Evolutionary conservation across 176 grass and related monocot species (phyloP).

Genomic region (Metroxylon sagu): DNA sequence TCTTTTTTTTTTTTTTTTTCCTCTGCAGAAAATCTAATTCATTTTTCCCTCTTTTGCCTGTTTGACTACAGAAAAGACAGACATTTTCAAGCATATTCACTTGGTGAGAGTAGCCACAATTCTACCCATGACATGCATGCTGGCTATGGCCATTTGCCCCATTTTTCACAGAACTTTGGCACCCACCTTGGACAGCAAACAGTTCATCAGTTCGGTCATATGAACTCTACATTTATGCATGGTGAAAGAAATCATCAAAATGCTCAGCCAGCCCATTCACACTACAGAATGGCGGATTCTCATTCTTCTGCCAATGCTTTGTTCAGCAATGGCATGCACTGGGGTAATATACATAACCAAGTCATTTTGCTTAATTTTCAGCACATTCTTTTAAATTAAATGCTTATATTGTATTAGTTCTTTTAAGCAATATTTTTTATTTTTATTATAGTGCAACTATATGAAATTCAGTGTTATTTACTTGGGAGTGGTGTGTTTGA

Average conservation of each 20-base stretch:
- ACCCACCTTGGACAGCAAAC: slow-evolving; percentile 42
- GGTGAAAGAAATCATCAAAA: slow-evolving; percentile 36
- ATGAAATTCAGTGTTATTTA: no score
- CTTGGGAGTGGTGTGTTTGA: no score
- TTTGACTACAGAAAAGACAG: slow-evolving; percentile 31
- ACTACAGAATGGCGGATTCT: slow-evolving; percentile 51
- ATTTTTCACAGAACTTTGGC: slow-evolving; percentile 30
- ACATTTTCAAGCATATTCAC: slow-evolving; percentile 33
- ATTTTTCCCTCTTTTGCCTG: slow-evolving; percentile 13
- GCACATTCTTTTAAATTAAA: no score
- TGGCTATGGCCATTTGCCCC: slow-evolving; percentile 10
- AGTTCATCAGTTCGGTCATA: slow-evolving; percentile 41
- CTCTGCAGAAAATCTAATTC: slow-evolving; percentile 2
- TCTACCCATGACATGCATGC: slow-evolving; percentile 14
- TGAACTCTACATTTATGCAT: slow-evolving; percentile 39
- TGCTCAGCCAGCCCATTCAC: slow-evolving; percentile 36
- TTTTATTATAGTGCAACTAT: no score
- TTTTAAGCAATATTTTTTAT: no score
- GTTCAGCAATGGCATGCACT: slow-evolving; percentile 47
- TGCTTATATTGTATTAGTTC: no score
- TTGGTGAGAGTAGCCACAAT: slow-evolving; percentile 36
- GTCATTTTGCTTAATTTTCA: no score
- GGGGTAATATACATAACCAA: slow-evolving; percentile 41
- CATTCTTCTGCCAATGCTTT: slow-evolving; percentile 32
- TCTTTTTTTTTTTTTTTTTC: no score